These are phyloP conservation scores for Starmera quercuum DNA, from an alignment of 805 yeast species.

Conservation along the genomic window DNA sequence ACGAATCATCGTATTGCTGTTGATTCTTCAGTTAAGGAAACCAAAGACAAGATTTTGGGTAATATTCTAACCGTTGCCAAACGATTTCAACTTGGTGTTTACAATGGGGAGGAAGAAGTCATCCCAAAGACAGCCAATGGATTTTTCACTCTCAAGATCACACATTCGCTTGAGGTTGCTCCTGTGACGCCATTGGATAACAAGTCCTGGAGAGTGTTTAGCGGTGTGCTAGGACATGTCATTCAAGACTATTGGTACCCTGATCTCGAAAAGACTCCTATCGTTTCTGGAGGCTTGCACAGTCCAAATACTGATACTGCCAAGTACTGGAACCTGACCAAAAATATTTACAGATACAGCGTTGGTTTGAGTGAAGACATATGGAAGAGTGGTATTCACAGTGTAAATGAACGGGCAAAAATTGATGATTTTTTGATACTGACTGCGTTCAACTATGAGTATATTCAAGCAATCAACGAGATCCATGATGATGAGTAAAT, in stretches of 20 bases:
- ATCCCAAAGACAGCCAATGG: conserved; percentile 26
- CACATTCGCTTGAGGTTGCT: conserved; percentile 37
- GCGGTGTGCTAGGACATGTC: conserved; percentile 57
- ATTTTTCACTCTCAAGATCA: conserved; percentile 27
- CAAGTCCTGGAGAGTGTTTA: conserved; percentile 45
- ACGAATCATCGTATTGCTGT: conserved; percentile 60
- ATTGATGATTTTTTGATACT: conserved; percentile 45
- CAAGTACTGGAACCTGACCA: conserved; percentile 55
- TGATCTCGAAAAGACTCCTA: conserved; percentile 25
- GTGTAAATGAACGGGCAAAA: conserved; percentile 49
- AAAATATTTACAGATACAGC: conserved; percentile 53
- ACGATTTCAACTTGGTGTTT: conserved; percentile 14
- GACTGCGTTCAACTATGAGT: conserved; percentile 42
- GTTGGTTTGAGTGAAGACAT: conserved; percentile 36
- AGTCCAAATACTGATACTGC: conserved; percentile 69
- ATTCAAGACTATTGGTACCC: conserved; percentile 44
- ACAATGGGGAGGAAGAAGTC: conserved; percentile 4
- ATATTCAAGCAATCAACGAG: conserved; percentile 17
- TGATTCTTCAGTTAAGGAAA: conserved; percentile 38
- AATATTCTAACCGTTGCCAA: conserved; percentile 11
- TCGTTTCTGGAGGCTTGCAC: conserved; percentile 52
- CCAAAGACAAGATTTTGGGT: conserved; percentile 21
- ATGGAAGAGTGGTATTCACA: conserved; percentile 35
- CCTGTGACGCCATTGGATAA: conserved; percentile 41
- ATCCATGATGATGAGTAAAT: neutral